Evolutionary conservation across 2,329 filamentous ascomycete species (phyloP), one percentile per base, ranked within the genome.

Genomic region (Ceratocystis lukuohia): DNA sequence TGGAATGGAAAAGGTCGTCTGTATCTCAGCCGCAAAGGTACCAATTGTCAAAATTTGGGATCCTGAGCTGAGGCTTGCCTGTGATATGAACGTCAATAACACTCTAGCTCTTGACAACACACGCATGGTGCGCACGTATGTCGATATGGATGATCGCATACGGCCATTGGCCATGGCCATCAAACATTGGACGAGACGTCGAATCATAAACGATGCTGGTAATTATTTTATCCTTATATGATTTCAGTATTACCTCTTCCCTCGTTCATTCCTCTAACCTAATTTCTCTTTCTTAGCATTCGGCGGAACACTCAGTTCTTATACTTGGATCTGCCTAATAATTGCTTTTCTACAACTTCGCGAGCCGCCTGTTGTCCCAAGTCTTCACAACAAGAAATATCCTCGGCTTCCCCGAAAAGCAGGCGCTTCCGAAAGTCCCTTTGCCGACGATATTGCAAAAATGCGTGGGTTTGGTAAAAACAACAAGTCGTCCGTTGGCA

Each of bases 41-140:
- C 93, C 94, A 3, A 99, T 99, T 72, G 94, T 99, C 71, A 97
- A 97, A 79, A 89, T 96, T 66, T 99, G 94, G 92, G 94, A 99
- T 74, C 94, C 94, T 2, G 91, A 96, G 74, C 80, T 96, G 67
- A 80, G 87, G 70, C 80, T 99, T 63, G 89, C 91, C 17, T 96
- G 92, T 75, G 94, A 99, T 74, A 94, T 99, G 88, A 99, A 99
- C 71, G 92, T 99, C 77, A 99, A 99, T 78, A 99, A 97, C 72
- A 94, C 92, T 0, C 77, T 95, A 65, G 94, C 94, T 3, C 79
- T 99, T 69, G 92, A 97, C 75, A 99, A 99, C 73, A 99, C 94
- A 15, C 86, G 92, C 63, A 96, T 99, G 92, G 94, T 99, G 72
- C 90, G 92, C 74, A 96, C 91, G 0, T 99, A 99, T 76, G 91